Percentiles rank a stretch among this genome's conserved stretches.
Conservation (phyloP, 768 basidiomycete species). For the Tephrocybe sp. region DNA sequence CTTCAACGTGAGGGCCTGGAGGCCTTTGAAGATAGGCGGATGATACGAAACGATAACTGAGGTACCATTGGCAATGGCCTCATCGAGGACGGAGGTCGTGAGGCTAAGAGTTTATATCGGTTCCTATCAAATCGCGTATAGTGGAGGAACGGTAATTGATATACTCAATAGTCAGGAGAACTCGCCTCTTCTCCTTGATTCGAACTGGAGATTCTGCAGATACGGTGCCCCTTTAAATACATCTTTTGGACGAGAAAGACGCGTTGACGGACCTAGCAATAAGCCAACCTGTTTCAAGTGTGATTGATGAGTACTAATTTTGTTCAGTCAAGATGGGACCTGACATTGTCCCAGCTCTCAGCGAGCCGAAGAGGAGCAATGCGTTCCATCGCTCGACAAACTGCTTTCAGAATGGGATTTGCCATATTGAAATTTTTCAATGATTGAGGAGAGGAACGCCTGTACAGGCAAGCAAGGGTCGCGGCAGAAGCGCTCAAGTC, state of each 20-base stretch:
- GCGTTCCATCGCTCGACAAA: slow-evolving; percentile 72
- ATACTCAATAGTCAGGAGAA: slow-evolving; percentile 73
- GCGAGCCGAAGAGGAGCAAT: slow-evolving; percentile 87
- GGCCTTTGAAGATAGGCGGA: slow-evolving; percentile 77
- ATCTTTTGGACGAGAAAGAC: neutral
- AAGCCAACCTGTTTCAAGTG: slow-evolving; percentile 62
- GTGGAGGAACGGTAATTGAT: slow-evolving; percentile 14
- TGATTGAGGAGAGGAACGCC: too few species aligned
- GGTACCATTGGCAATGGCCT: slow-evolving; percentile 61
- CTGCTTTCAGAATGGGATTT: slow-evolving; percentile 44
- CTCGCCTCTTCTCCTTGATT: slow-evolving; percentile 42
- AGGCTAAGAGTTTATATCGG: slow-evolving; percentile 45
- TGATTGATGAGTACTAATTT: slow-evolving; percentile 11
- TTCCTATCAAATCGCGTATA: neutral
- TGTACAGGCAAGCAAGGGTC: too few species aligned
- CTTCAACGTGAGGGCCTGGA: slow-evolving; percentile 73
- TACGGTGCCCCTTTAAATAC: slow-evolving; percentile 6
- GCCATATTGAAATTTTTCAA: slow-evolving; percentile 26
- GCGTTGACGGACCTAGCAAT: slow-evolving; percentile 55
- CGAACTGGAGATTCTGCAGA: slow-evolving; percentile 52
- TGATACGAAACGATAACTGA: slow-evolving; percentile 82
- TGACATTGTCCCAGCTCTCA: slow-evolving; percentile 93
- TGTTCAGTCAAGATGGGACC: slow-evolving; percentile 25
- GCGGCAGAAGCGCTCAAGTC: too few species aligned
- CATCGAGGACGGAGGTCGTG: slow-evolving; percentile 67